Conservation (phyloP, 257 asterid species). For the Haberlea rhodopensis region DNA sequence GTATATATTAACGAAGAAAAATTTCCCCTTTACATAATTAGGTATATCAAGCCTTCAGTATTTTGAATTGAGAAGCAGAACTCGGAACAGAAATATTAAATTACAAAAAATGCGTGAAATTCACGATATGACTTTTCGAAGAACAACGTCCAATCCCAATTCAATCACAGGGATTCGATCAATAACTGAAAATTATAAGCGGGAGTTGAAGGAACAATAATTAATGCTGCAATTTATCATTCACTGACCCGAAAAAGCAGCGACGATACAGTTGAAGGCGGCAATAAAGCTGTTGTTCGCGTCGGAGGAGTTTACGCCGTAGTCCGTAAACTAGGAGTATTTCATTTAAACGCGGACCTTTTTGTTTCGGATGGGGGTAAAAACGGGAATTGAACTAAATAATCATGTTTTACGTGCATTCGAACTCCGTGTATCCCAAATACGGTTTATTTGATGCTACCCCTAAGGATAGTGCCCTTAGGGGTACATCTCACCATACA, state of each 20-base stretch:
- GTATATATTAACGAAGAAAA: neutral
- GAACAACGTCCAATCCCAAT: constrained; percentile 19
- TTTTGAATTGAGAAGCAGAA: constrained; percentile 10
- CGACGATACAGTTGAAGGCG: neutral
- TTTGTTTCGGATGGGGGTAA: no score
- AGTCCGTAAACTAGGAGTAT: no score
- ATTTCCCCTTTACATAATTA: constrained; percentile 2
- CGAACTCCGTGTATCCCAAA: no score
- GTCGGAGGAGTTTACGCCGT: constrained; percentile 24
- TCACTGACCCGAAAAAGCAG: constrained; percentile 1
- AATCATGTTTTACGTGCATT: no score
- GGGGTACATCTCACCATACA: no score
- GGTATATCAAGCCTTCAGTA: constrained; percentile 6
- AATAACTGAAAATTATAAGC: neutral
- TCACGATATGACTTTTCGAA: neutral
- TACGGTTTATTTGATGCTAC: no score
- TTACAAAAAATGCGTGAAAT: neutral
- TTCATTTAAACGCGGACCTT: no score
- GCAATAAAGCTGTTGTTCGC: constrained; percentile 7
- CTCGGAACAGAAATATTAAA: constrained; percentile 8
- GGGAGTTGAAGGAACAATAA: neutral
- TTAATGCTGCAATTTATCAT: constrained; percentile 3
- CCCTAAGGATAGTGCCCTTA: no score
- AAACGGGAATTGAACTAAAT: no score
- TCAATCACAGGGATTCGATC: no score